phyloP scores from a whole-genome alignment of 371 early-diverging fungal species.

The Catenaria anguillulae region DNA sequence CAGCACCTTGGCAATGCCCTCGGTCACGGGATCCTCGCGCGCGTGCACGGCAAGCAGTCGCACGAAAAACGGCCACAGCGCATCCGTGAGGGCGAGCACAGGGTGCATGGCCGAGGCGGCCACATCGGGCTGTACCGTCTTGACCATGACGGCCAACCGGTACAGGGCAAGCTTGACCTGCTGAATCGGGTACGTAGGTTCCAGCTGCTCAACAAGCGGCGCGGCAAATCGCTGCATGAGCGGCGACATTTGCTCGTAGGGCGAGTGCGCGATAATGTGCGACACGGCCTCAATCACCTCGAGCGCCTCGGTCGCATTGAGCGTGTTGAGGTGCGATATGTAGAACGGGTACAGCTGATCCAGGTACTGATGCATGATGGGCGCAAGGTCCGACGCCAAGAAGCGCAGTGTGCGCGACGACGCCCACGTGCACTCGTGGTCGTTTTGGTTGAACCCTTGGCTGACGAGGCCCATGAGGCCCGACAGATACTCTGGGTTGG shows the following conservation, averaged over 20 bases:
- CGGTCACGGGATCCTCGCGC: constrained; percentile 2
- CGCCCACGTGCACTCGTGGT: constrained; percentile 72
- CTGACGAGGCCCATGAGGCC: constrained; percentile 77
- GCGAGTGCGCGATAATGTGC: constrained; percentile 63
- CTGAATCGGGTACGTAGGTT: constrained; percentile 18
- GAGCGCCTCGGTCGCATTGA: constrained; percentile 51
- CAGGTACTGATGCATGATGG: constrained; percentile 47
- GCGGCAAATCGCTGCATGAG: constrained; percentile 65
- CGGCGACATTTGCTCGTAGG: constrained; percentile 36
- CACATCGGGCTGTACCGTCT: not conserved
- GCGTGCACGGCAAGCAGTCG: not conserved
- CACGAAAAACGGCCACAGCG: not conserved
- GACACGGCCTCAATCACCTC: constrained; percentile 83
- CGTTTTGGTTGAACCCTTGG: constrained; percentile 54
- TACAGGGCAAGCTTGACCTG: not conserved
- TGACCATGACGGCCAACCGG: not conserved
- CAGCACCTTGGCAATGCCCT: constrained; percentile 1
- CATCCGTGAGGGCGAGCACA: not conserved
- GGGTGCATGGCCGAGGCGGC: not conserved
- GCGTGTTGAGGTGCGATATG: constrained; percentile 36
- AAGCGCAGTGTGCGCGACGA: constrained; percentile 70
- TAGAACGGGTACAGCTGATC: constrained; percentile 64
- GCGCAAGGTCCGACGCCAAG: constrained; percentile 74
- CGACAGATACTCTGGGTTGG: constrained; percentile 70
- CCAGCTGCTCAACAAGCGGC: constrained; percentile 60